phyloP scores from a whole-genome alignment of 2,329 filamentous ascomycete genomes.

The Diaporthe sp. region DNA sequence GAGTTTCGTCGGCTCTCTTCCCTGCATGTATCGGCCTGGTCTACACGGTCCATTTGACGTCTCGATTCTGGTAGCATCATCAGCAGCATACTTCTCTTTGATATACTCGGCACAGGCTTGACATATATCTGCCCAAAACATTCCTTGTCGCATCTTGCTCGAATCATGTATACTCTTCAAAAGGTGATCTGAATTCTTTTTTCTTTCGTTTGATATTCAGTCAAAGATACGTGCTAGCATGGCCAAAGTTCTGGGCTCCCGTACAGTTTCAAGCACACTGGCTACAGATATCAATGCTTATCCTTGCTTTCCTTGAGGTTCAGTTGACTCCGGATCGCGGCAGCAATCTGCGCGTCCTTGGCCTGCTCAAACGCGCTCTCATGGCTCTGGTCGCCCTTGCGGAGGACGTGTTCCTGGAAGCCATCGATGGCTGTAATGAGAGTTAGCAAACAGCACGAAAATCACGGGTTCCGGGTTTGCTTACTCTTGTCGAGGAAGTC shows the following conservation, averaged over 20 bases:
- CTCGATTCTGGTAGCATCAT: too few species aligned
- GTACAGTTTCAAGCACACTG: not conserved
- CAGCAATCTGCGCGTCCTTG: conserved; percentile 84
- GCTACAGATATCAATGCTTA: not conserved
- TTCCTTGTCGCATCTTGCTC: not conserved
- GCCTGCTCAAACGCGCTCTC: conserved; percentile 83
- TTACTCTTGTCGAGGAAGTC: conserved; percentile 84
- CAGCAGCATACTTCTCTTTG: not conserved
- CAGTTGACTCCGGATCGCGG: conserved; percentile 76
- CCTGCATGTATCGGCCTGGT: not conserved
- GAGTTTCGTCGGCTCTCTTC: not conserved
- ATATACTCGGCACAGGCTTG: not conserved
- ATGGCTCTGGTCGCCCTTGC: conserved; percentile 79
- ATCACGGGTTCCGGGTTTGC: not conserved
- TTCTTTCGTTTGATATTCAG: not conserved
- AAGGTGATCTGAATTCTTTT: not conserved
- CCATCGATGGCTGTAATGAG: conserved; percentile 75
- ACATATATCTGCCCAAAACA: not conserved
- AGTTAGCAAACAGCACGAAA: not conserved
- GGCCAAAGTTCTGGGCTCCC: too few species aligned
- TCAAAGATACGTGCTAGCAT: not conserved
- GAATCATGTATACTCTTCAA: not conserved
- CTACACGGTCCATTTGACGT: too few species aligned
- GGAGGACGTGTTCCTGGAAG: conserved; percentile 82
- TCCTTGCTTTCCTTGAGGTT: conserved; percentile 30